A percentile compares a stretch with the other conserved stretches of the same genome.
phyloP scores from a whole-genome alignment of 805 yeast species.

The Sugiyamaella marilandica region DNA sequence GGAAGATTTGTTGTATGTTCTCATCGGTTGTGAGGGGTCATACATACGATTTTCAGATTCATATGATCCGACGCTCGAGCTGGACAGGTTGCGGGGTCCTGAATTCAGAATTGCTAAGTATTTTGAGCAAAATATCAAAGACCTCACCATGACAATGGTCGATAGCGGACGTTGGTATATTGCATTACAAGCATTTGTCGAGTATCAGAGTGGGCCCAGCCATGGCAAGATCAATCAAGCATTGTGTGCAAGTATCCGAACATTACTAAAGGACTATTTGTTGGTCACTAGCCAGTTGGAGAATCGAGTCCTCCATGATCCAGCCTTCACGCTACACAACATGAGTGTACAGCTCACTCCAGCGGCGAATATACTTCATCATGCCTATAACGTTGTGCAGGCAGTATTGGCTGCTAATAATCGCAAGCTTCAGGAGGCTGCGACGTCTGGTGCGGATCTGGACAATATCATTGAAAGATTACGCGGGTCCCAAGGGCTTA shows the following conservation, averaged over 20 bases:
- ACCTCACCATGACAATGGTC: slow-evolving; percentile 57
- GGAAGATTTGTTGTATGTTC: slow-evolving; percentile 61
- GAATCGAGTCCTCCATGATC: slow-evolving; percentile 44
- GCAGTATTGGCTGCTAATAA: slow-evolving; percentile 39
- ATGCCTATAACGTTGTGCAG: slow-evolving; percentile 54
- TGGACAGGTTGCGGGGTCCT: slow-evolving; percentile 57
- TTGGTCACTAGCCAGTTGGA: slow-evolving; percentile 41
- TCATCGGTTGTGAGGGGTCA: slow-evolving; percentile 63
- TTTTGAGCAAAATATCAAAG: slow-evolving; percentile 69
- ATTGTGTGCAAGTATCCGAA: slow-evolving; percentile 56
- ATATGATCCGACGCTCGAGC: slow-evolving; percentile 45
- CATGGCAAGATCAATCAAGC: slow-evolving; percentile 75
- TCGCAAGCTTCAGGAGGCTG: slow-evolving; percentile 31
- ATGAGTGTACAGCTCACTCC: slow-evolving; percentile 49
- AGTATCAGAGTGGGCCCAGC: slow-evolving; percentile 47
- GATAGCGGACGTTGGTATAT: slow-evolving; percentile 59
- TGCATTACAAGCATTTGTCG: slow-evolving; percentile 56
- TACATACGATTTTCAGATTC: slow-evolving; percentile 65
- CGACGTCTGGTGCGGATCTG: slow-evolving; percentile 15
- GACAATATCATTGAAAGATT: slow-evolving; percentile 10
- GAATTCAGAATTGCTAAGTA: slow-evolving; percentile 68
- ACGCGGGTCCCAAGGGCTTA: neutral
- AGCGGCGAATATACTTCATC: slow-evolving; percentile 41
- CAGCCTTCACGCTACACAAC: slow-evolving; percentile 53
- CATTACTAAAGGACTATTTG: slow-evolving; percentile 36